Conservation (phyloP, 768 basidiomycete genomes). For the Mycena chlorophos region DNA sequence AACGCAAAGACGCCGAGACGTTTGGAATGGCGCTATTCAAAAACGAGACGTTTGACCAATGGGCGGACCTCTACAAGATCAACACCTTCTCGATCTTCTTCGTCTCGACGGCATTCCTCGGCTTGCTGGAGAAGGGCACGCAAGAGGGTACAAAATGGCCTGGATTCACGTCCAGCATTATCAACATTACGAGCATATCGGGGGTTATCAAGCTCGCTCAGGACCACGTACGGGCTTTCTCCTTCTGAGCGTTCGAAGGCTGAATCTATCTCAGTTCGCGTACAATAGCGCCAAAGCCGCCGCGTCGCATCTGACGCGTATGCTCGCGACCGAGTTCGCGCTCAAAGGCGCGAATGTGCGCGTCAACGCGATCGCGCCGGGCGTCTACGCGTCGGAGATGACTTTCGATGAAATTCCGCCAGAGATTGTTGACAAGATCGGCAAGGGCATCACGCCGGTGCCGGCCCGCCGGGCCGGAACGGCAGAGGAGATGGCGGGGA, state of each 20-base stretch:
- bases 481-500: slow-evolving; percentile 77
- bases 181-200: slow-evolving; percentile 80
- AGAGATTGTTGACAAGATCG: slow-evolving; percentile 52
- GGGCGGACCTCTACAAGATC: slow-evolving; percentile 61
- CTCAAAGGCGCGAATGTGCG: slow-evolving; percentile 68
- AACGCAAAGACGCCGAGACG: slow-evolving; percentile 63
- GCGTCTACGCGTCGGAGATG: slow-evolving; percentile 78
- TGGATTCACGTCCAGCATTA: slow-evolving; percentile 62
- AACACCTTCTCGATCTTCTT: slow-evolving; percentile 82
- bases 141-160: slow-evolving; percentile 43
- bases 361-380: slow-evolving; percentile 74
- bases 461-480: slow-evolving; percentile 65
- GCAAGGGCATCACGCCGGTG: slow-evolving; percentile 59
- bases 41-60: slow-evolving; percentile 61
- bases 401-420: slow-evolving; percentile 52
- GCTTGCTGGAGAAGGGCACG: slow-evolving; percentile 71
- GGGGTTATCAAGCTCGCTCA: slow-evolving; percentile 71
- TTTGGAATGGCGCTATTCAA: slow-evolving; percentile 71
- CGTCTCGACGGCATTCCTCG: slow-evolving; percentile 73
- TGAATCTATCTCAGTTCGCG: slow-evolving; percentile 52
- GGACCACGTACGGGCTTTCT: slow-evolving; percentile 59
- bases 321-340: slow-evolving; percentile 75
- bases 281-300: slow-evolving; percentile 85
- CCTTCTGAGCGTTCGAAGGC: background rate
- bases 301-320: slow-evolving; percentile 71